Evolutionary conservation across 2,329 filamentous ascomycete species (phyloP).

Genomic region (Aspergillus brasiliensis): DNA sequence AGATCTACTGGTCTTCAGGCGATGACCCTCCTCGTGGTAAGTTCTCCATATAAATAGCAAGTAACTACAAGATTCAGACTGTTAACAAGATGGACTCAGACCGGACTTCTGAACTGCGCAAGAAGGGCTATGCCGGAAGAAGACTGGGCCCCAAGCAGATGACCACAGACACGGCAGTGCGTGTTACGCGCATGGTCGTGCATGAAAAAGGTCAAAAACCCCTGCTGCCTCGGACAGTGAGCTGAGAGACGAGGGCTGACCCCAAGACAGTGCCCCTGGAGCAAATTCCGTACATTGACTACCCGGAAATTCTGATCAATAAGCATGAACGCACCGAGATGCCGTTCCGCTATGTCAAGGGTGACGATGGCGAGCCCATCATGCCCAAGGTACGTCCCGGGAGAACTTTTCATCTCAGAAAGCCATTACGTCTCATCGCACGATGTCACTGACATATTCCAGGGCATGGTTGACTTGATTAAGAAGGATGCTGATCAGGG

Average conservation of each 20-base stretch:
- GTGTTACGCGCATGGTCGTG: slow-evolving; percentile 86
- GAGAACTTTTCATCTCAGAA: not conserved
- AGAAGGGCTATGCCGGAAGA: slow-evolving; percentile 87
- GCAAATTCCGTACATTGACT: slow-evolving; percentile 79
- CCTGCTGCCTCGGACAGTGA: not conserved
- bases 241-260: slow-evolving; percentile 12
- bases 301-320: slow-evolving; percentile 85
- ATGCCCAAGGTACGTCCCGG: slow-evolving; percentile 78
- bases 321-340: slow-evolving; percentile 94
- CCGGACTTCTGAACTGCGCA: slow-evolving; percentile 90
- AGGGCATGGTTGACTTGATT: slow-evolving; percentile 96
- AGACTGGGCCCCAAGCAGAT: slow-evolving; percentile 91
- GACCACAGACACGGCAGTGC: slow-evolving; percentile 96
- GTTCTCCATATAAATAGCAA: slow-evolving; percentile 26
- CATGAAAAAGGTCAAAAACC: slow-evolving; percentile 73
- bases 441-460: slow-evolving; percentile 12
- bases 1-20: slow-evolving; percentile 54
- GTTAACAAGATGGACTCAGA: slow-evolving; percentile 69
- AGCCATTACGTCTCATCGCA: no score
- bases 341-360: slow-evolving; percentile 94
- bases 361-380: slow-evolving; percentile 72
- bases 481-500: slow-evolving; percentile 91
- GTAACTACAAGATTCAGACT: not conserved
- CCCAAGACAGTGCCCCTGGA: slow-evolving; percentile 67
- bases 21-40: slow-evolving; percentile 91